Evolutionary conservation across 345 rosid species (phyloP), one percentile per base, ranked within the genome.

Genomic region (Citrus sp.): DNA sequence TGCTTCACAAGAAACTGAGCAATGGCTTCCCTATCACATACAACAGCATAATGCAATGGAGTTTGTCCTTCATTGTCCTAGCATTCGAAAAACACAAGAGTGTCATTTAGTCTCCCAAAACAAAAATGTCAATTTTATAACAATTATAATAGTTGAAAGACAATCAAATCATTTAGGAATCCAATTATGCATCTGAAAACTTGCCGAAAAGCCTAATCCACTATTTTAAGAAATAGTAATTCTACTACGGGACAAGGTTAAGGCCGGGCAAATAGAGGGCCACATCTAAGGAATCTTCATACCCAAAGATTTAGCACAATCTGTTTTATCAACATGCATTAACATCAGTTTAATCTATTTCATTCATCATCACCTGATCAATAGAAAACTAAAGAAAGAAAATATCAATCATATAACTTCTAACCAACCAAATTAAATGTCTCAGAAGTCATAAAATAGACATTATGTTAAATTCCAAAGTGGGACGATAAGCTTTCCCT

Each of bases 41-140:
- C 87, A 81, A 84, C 93, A 69, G 99, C 99, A 67, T 96, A 96
- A 82, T 94, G 99, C 89, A 96, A 78, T 2, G 98, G 88, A 10
- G 97, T 92, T 84, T 96, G 98, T 58, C 99, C 99, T 80, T 94
- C 99, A 16, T 90, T 86, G 83, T 96, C 99, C 99, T 96, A 62
- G 72, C 78, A 85, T 77, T 71, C 73, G 37, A 67, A 64, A 63
- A 72, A 63, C 4, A 80, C 30, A 27, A 40, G 67, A 55, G 32
- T 35, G 18, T 3, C 51, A 42, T 46, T 46, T 46, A 46, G 1
- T 13, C 51, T 46, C 16, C 51, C 51, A 46, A 46, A 81, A 80
- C 30, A 77, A 76, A 40, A 72, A 58, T 21, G 42, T 5, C 38
- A 42, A 74, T 27, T 27, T 28, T 28, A 19, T 7, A n/a, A 38